Conservation (phyloP, 1,139 yeast genomes). For the Zygoascus sp. region DNA sequence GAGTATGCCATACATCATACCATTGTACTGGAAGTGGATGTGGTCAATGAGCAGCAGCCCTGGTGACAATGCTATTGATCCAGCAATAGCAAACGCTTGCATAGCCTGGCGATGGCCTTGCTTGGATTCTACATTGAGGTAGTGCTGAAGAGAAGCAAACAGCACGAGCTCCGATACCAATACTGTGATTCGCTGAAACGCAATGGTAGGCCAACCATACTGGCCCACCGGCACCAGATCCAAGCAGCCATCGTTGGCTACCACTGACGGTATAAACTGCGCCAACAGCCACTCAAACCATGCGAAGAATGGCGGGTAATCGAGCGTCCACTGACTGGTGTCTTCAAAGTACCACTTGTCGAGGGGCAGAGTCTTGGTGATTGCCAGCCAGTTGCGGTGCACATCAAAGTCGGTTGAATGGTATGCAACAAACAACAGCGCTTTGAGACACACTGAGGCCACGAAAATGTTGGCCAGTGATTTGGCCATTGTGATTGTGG, state of each 20-base stretch:
- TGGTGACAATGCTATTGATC: conserved; percentile 81
- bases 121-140: conserved; percentile 48
- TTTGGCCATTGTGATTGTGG: conserved; percentile 16
- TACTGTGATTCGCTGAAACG: conserved; percentile 79
- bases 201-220: conserved; percentile 73
- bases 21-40: conserved; percentile 92
- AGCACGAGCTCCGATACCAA: conserved; percentile 69
- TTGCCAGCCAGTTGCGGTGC: conserved; percentile 94
- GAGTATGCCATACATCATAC: conserved; percentile 82
- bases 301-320: conserved; percentile 97
- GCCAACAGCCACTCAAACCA: conserved; percentile 83
- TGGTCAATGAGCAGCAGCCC: conserved; percentile 86
- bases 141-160: conserved; percentile 68
- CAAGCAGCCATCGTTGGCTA: conserved; percentile 69
- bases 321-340: conserved; percentile 92
- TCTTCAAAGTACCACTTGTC: conserved; percentile 76
- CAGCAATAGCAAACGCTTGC: conserved; percentile 70
- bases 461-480: conserved; percentile 63
- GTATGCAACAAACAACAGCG: conserved; percentile 44
- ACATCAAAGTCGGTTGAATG: conserved; percentile 96
- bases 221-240: conserved; percentile 60
- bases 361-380: conserved; percentile 74
- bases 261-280: conserved; percentile 61
- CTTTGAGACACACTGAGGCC: conserved; percentile 54
- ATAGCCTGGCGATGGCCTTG: conserved; percentile 33